Evolutionary conservation across 139 green algal genomes (phyloP), one percentile per base, ranked within the genome.

Genomic region (Picochlorum sp.): DNA sequence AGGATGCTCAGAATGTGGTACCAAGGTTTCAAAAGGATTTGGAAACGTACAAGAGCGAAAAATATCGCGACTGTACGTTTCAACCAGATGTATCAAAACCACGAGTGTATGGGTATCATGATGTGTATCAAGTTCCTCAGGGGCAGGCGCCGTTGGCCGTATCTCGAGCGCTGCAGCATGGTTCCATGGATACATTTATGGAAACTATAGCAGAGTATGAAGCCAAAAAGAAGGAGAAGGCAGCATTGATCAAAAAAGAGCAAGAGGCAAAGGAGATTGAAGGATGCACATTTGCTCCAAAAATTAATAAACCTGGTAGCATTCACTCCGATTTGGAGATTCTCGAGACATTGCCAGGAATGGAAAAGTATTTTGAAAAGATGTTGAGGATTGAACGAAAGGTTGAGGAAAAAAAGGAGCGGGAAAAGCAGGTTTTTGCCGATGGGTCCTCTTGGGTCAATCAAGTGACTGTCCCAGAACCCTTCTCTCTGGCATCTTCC

Each of bases 251-350:
- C 2, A 28, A 45, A 45, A 14, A 66, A 23, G 10, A 34, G 16
- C 11, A 23, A 31, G 14, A 66, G 38, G 20, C 15, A 57, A 20
- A 66, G 24, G 49, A 66, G 20, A 16, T 66, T 3, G 15, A 20
- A 10, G 60, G 20, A 16, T 66, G 60, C 60, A 56, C 60, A 18
- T 66, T 66, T 66, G 13, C 20, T 18, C 58, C 58, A 30, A 59
- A 59, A 8, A 20, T 59, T 20, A 31, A 54, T 21, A 54, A 9
- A 54, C 34, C 34, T 41, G 47, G 6, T 18, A 13, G 47, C 56
- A 4, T 6, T 16, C 16, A 21, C 56, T 20, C 8, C 16, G 18
- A 62, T 11, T 4, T 41, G 34, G 34, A 41, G 34, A 41, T 2
- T 2, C 34, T 41, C 1, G 34, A 41, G 34, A 41, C 34, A 41